phyloP scores from a whole-genome alignment of 2,329 filamentous ascomycete species.

The Ophiosphaerella narmari region DNA sequence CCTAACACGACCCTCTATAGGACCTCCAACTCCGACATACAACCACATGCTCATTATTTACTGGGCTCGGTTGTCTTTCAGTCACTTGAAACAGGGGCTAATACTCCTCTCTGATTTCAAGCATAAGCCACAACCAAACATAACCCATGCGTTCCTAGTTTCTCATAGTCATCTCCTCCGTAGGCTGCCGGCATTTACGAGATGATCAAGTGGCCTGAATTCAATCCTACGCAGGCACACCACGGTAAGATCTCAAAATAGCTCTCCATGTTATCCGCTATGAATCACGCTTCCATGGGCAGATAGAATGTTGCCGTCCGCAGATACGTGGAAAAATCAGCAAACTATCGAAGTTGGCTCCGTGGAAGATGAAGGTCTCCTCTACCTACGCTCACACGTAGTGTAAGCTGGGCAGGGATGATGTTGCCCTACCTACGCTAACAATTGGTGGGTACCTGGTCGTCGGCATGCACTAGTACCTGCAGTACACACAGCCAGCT shows the following conservation, averaged over 20 bases:
- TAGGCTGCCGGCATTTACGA: neutral
- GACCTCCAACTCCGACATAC: too few relatives aligned
- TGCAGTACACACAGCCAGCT: constrained; percentile 1
- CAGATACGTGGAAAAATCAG: too few relatives aligned
- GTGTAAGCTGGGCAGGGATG: neutral
- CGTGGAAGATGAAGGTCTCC: neutral
- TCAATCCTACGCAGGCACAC: neutral
- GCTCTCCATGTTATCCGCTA: neutral
- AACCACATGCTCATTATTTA: too few relatives aligned
- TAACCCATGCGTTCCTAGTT: neutral
- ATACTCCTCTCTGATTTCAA: too few relatives aligned
- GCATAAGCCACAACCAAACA: neutral
- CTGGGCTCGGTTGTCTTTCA: too few relatives aligned
- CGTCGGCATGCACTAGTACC: neutral
- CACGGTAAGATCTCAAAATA: constrained; percentile 1
- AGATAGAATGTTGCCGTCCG: too few relatives aligned
- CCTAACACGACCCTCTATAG: too few relatives aligned
- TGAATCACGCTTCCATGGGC: neutral
- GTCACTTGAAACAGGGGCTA: too few relatives aligned
- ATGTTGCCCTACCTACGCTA: neutral
- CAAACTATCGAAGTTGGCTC: neutral
- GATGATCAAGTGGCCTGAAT: neutral
- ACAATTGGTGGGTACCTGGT: constrained; percentile 1
- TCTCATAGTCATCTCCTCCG: too few relatives aligned
- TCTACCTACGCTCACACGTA: neutral